Conservation (phyloP, 2,329 filamentous ascomycete species). For the Ceratocystis cubensis region DNA sequence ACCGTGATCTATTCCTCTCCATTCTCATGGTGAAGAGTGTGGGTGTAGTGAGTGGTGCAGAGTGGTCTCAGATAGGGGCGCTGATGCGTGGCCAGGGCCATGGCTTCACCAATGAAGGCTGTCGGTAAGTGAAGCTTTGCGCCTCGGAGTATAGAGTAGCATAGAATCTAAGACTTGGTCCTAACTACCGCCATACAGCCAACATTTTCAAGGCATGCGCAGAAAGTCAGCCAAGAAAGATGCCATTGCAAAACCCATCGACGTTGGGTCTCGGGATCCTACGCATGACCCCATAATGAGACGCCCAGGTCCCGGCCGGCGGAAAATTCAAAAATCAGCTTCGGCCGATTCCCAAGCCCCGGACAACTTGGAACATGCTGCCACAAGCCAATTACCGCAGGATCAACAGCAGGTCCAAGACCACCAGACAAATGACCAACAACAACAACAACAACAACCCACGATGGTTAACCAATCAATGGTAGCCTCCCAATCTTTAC, state of each 20-base stretch:
- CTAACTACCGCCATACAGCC: constrained; percentile 30
- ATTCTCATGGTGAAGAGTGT: constrained; percentile 51
- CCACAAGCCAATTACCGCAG: not conserved
- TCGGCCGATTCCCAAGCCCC: constrained; percentile 20
- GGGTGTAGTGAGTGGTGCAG: constrained; percentile 47
- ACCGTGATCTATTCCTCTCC: constrained; percentile 51
- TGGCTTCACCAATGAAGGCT: constrained; percentile 52
- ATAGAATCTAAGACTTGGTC: not conserved
- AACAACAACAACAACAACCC: constrained; percentile 19
- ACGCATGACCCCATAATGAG: constrained; percentile 47
- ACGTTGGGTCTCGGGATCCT: constrained; percentile 32
- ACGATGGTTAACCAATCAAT: constrained; percentile 15
- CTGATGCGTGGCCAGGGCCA: constrained; percentile 48
- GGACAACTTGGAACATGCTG: constrained; percentile 11
- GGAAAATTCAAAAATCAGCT: constrained; percentile 39
- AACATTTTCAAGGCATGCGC: constrained; percentile 49
- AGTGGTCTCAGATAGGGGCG: constrained; percentile 51
- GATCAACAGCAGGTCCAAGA: not conserved
- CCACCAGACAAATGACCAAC: not conserved
- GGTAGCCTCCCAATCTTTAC: not conserved
- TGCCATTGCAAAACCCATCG: constrained; percentile 14
- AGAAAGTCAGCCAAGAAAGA: constrained; percentile 38
- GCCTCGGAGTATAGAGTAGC: too few species aligned
- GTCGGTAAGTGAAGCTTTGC: constrained; percentile 38
- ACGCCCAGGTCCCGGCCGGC: constrained; percentile 45